These are phyloP conservation scores for Carex arenaria DNA, from an alignment of 202 grass and related monocot species.

Conservation along the genomic window DNA sequence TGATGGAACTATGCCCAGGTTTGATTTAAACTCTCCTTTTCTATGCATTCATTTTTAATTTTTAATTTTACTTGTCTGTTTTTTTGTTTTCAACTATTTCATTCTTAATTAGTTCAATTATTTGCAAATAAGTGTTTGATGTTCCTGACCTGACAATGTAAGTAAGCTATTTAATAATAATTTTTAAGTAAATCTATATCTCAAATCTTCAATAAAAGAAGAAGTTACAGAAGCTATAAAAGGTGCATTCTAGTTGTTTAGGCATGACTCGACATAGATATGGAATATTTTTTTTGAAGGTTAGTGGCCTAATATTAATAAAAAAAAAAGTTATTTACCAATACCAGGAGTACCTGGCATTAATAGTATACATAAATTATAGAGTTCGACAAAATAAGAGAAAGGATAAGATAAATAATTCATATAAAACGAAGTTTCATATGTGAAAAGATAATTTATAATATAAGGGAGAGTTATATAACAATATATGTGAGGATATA, in stretches of 20 bases:
- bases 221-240: neutral
- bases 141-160: neutral
- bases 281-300: neutral
- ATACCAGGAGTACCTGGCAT: neutral
- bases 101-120: neutral
- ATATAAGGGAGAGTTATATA: neutral
- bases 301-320: too few relatives aligned
- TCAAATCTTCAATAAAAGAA: neutral
- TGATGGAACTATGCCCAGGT: conserved; percentile 68
- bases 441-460: neutral
- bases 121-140: neutral
- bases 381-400: neutral
- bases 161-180: neutral
- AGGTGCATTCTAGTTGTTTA: neutral
- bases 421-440: neutral
- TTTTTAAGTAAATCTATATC: neutral
- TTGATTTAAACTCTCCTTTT: conserved; percentile 5
- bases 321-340: too few relatives aligned
- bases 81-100: neutral
- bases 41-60: neutral
- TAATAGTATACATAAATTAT: neutral
- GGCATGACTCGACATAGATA: neutral
- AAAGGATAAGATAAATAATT: neutral
- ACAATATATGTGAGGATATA: neutral
- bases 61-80: neutral